Evolutionary conservation across 257 asterid genomes (phyloP), one percentile per base, ranked within the genome.

Genomic region (Thymus quinquecostatus): DNA sequence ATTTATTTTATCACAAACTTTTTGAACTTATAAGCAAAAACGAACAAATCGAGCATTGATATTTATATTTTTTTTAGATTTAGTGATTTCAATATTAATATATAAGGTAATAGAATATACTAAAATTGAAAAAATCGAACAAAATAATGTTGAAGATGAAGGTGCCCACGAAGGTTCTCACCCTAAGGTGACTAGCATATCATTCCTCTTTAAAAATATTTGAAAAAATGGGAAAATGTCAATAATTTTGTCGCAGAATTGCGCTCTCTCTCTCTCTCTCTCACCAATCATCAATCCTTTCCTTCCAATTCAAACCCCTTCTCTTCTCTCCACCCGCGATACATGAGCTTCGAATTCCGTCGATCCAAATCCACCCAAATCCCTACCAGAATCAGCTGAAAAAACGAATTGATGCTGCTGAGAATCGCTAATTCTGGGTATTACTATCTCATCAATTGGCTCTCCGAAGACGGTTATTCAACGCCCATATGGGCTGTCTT

Each of bases 401-500:
- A 21, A 36, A 3, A 38, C 70, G 85, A 68, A 76, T 84, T 84
- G 89, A 84, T 84, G 96, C 91, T 90, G 91, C 85, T 79, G 84
- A 72, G 78, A 70, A 82, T 86, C 80, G 56, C 85, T 44, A 59
- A 78, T 67, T 79, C 84, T 66, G 85, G 81, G 72, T 69, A 60
- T 80, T 43, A 75, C 76, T 69, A 80, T 67, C 77, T 71, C 70
- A 45, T 71, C 75, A 80, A 80, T 79, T 82, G 77, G 85, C 65
- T 72, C 53, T 45, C 81, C 70, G 61, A 57, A 82, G 82, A 50
- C 83, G 82, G 51, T 57, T 84, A 93, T 79, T 81, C 96, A 28
- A 78, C 97, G 43, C 97, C 97, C 66, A 76, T 75, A 88, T 93
- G 98, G 98, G 97, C 97, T 50, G 60, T 86, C 76, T 64, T 87